These are phyloP conservation scores for Aspergillus leporis DNA, from an alignment of 495 filamentous ascomycete species.

Conservation along the genomic window DNA sequence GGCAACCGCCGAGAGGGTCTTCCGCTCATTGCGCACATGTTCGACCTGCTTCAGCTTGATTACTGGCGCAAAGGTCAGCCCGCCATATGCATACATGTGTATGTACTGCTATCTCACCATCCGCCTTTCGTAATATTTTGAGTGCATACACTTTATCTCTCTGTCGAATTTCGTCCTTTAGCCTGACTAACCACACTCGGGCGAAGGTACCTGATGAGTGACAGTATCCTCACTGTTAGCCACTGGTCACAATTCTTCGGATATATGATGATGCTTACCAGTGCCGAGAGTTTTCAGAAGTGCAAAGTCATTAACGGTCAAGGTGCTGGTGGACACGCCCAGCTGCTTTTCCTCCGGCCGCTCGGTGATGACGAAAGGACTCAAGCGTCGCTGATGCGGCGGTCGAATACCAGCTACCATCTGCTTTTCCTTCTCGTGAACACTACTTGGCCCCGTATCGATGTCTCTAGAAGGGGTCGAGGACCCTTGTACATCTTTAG, in stretches of 20 bases:
- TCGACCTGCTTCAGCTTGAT: conserved; percentile 97
- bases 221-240: conserved; percentile 33
- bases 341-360: conserved; percentile 59
- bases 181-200: conserved; percentile 82
- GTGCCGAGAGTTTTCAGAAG: conserved; percentile 90
- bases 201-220: conserved; percentile 83
- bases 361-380: conserved; percentile 54
- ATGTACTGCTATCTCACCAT: conserved; percentile 49
- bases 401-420: conserved; percentile 46
- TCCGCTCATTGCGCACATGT: conserved; percentile 92
- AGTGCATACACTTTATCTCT: conserved; percentile 82
- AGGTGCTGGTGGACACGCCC: conserved; percentile 52
- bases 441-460: conserved; percentile 37
- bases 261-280: conserved; percentile 49
- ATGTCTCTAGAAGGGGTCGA: conserved; percentile 25
- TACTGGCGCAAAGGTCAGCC: conserved; percentile 49
- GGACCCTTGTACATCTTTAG: conserved; percentile 36
- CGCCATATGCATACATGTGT: not conserved
- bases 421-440: conserved; percentile 53
- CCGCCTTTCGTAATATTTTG: conserved; percentile 89
- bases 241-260: conserved; percentile 14
- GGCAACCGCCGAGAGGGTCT: conserved; percentile 80
- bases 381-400: conserved; percentile 45
- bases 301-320: conserved; percentile 73
- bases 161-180: conserved; percentile 56